Evolutionary conservation across 1,284 basidiomycete species (phyloP).

Genomic region (Lignosus rhinocerotis): DNA sequence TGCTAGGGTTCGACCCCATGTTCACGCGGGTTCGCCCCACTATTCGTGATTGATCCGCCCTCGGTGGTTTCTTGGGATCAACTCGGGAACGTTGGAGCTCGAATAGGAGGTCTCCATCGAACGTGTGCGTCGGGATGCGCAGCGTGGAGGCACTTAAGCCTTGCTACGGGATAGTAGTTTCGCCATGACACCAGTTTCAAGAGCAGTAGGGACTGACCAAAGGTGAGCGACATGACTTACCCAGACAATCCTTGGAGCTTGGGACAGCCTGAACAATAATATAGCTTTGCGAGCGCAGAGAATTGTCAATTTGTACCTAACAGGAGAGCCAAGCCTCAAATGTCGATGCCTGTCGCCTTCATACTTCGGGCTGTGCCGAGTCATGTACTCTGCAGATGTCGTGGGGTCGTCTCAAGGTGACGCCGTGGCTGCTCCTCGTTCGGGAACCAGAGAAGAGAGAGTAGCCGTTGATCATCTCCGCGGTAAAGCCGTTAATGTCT

Average conservation of each 20-base stretch:
- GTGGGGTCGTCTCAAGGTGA: conserved; percentile 15
- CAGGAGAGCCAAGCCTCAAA: conserved; percentile 32
- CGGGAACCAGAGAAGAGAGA: conserved; percentile 33
- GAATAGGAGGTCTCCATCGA: too few species aligned
- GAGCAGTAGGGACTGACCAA: too few species aligned
- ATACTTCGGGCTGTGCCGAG: conserved; percentile 3
- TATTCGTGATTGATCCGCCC: too few species aligned
- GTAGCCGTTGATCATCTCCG: conserved; percentile 34
- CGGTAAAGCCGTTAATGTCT: conserved; percentile 25
- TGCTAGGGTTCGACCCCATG: too few species aligned
- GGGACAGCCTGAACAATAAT: conserved; percentile 31
- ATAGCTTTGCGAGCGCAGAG: conserved; percentile 35
- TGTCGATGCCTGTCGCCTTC: conserved; percentile 25
- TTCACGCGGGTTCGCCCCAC: too few species aligned
- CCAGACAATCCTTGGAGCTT: conserved; percentile 21
- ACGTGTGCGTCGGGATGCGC: too few species aligned
- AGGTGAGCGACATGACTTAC: too few species aligned
- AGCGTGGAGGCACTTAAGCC: too few species aligned
- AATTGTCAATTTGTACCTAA: conserved; percentile 29
- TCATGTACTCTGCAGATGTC: conserved; percentile 31
- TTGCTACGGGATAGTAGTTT: too few species aligned
- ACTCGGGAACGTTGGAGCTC: too few species aligned
- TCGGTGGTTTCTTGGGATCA: too few species aligned
- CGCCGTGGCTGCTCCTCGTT: conserved; percentile 14
- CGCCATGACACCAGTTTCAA: too few species aligned